A percentile compares a stretch with the other conserved stretches of the same genome.
phyloP scores from a whole-genome alignment of 495 filamentous ascomycete species.

The Daldinia decipiens region DNA sequence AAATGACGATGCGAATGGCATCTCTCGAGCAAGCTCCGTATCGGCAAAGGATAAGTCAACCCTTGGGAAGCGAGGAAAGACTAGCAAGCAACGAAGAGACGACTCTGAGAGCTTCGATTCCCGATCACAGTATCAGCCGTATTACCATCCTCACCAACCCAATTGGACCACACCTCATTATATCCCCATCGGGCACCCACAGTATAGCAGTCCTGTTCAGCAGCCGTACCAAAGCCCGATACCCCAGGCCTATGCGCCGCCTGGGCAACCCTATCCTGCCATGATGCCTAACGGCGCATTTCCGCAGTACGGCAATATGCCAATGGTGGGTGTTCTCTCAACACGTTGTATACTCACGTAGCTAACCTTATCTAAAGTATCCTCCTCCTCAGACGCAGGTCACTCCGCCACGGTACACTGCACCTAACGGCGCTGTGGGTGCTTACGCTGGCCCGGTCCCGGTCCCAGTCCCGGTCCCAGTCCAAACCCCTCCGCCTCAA shows the following conservation, averaged over 20 bases:
- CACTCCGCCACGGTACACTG: slow-evolving; percentile 48
- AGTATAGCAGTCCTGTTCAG: slow-evolving; percentile 53
- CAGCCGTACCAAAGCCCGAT: slow-evolving; percentile 50
- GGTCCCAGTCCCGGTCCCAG: neutral
- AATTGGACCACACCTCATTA: slow-evolving; percentile 63
- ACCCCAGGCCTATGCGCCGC: slow-evolving; percentile 49
- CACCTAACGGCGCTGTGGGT: slow-evolving; percentile 52
- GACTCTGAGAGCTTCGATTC: slow-evolving; percentile 89
- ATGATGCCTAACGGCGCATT: slow-evolving; percentile 56
- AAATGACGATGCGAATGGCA: slow-evolving; percentile 67
- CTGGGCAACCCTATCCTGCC: slow-evolving; percentile 48
- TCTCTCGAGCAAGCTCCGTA: slow-evolving; percentile 86
- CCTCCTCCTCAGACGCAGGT: slow-evolving; percentile 45
- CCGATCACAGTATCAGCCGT: slow-evolving; percentile 81
- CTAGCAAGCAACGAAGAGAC: slow-evolving; percentile 74
- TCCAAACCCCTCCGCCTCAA: slow-evolving; percentile 52
- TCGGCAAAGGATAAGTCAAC: slow-evolving; percentile 75
- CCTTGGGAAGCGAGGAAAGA: slow-evolving; percentile 58
- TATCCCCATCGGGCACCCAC: slow-evolving; percentile 55
- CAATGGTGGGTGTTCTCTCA: slow-evolving; percentile 48
- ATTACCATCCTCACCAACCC: slow-evolving; percentile 68
- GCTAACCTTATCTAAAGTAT: slow-evolving; percentile 42
- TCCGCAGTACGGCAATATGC: slow-evolving; percentile 51
- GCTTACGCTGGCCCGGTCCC: slow-evolving; percentile 54
- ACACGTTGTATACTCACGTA: neutral